Evolutionary conservation across 768 basidiomycete species (phyloP).

Genomic region (Suillus hirtellus): DNA sequence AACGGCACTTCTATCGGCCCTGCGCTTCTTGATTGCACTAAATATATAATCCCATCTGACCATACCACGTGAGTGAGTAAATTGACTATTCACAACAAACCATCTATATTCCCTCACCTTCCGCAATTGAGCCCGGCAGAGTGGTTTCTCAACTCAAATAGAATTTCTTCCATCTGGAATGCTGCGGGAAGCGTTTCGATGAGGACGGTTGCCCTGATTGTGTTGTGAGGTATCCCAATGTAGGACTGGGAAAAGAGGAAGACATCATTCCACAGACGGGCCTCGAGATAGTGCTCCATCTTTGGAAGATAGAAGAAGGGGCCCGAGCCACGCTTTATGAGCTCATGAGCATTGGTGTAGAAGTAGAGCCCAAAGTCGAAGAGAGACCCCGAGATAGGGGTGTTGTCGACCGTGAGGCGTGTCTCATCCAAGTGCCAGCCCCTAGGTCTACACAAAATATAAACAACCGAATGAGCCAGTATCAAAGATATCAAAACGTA

Average conservation of each 20-base stretch:
- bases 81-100: background rate
- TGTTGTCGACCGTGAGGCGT: slow-evolving; percentile 85
- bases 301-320: slow-evolving; percentile 99
- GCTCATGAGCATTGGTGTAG: slow-evolving; percentile 96
- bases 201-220: slow-evolving; percentile 89
- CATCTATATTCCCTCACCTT: slow-evolving; percentile 48
- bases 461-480: background rate
- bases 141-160: slow-evolving; percentile 95
- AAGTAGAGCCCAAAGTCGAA: slow-evolving; percentile 98
- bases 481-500: slow-evolving; percentile 34
- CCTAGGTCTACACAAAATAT: slow-evolving; percentile 62
- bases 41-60: slow-evolving; percentile 92
- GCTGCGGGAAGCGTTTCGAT: slow-evolving; percentile 98
- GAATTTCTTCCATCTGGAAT: slow-evolving; percentile 99
- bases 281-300: slow-evolving; percentile 98
- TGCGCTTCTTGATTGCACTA: slow-evolving; percentile 97
- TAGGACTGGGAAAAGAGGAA: slow-evolving; percentile 93
- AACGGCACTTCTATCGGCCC: slow-evolving; percentile 84
- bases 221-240: slow-evolving; percentile 82
- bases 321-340: slow-evolving; percentile 81
- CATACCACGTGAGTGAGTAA: slow-evolving; percentile 18
- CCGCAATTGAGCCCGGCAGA: slow-evolving; percentile 97
- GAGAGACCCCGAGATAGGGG: slow-evolving; percentile 85
- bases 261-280: slow-evolving; percentile 97
- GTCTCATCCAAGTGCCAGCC: slow-evolving; percentile 99